These are phyloP conservation scores for Syzygium jambos DNA, from an alignment of 345 rosid species.

Conservation along the genomic window DNA sequence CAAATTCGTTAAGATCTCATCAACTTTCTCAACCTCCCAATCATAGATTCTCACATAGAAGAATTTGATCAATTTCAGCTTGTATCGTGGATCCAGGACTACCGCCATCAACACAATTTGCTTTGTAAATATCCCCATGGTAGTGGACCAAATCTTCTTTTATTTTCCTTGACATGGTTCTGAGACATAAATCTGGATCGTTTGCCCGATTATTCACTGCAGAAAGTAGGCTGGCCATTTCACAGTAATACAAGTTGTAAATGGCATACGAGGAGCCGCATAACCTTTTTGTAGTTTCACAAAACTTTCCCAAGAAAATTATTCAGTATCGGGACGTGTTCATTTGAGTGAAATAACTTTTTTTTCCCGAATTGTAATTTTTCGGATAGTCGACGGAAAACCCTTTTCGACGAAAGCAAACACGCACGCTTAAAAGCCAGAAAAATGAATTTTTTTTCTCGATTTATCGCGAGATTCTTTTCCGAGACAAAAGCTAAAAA, in stretches of 20 bases:
- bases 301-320: neutral
- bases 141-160: neutral
- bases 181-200: neutral
- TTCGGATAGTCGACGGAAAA: too few relatives aligned
- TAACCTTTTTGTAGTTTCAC: neutral
- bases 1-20: neutral
- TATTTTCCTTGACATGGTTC: neutral
- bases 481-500: neutral
- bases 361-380: too few relatives aligned
- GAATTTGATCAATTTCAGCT: neutral
- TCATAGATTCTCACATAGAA: neutral
- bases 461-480: too few relatives aligned
- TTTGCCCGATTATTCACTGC: neutral
- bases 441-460: neutral
- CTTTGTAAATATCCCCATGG: neutral
- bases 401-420: too few relatives aligned
- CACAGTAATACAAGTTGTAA: neutral
- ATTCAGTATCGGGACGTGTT: fast-evolving
- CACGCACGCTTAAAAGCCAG: too few relatives aligned
- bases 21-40: neutral
- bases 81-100: neutral
- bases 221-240: neutral
- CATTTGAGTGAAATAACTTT: neutral
- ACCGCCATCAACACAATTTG: neutral
- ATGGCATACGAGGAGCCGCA: neutral